Evolutionary conservation across 2,329 filamentous ascomycete genomes (phyloP), one percentile per base, ranked within the genome.

Genomic region (Colletotrichum australisinense): DNA sequence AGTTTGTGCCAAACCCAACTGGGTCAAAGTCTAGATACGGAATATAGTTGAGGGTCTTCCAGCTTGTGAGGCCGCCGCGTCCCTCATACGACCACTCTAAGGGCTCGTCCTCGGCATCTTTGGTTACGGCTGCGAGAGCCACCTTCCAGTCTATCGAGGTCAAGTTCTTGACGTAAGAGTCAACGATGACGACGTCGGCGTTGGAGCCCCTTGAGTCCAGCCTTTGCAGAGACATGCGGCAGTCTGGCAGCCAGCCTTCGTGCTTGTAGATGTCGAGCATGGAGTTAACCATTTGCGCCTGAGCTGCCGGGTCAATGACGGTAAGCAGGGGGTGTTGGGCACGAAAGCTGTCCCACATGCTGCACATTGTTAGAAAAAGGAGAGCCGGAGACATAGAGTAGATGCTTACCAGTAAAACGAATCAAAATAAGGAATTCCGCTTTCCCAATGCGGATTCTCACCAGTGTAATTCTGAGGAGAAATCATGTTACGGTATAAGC

Each of bases 131-230:
- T 79, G 91, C 87, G 67, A 93, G 91, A 0, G 88, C 92, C 0
- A 88, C 83, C 2, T 83, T 81, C 91, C 91, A 93, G 75, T 83
- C 89, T 2, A 93, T 86, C 1, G 84, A 86, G 3, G 84, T 86
- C 1, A 92, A 84, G 70, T 90, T 90, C 80, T 93, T 93, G 22
- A 93, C 77, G 74, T 88, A 92, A 0, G 90, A 87, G 75, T 93
- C 91, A 0, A 86, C 88, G 1, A 93, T 84, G 0, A 93, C 87
- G 4, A 92, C 85, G 76, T 93, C 91, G 2, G 91, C 89, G 73
- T 93, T 93, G 0, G 90, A 92, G 1, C 92, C 92, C 92, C 91
- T 79, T 93, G 91, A 0, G 90, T 92, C 81, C 87, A 92, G 1
- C 92, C 92, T 78, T 91, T 91, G 80, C 88, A 92, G 1, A 22